Evolutionary conservation across 305 asterid genomes (phyloP), one percentile per base, ranked within the genome.

Genomic region (Rubia balearica): DNA sequence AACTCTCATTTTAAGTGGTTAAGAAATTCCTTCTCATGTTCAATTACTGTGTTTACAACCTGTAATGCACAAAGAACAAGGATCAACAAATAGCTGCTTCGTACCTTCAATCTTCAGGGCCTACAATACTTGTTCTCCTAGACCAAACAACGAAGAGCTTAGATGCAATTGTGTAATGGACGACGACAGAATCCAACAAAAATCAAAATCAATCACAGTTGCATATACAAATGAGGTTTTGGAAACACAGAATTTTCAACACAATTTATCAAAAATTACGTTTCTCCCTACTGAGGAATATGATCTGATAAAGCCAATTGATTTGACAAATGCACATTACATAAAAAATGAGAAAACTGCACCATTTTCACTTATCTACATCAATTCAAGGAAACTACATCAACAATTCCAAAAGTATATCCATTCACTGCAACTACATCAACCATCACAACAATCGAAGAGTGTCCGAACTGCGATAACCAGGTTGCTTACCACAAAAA

Each of bases 101-200:
- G n/a, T n/a, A n/a, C n/a, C n/a, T n/a, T n/a, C n/a, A n/a, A n/a
- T n/a, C n/a, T n/a, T n/a, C n/a, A n/a, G n/a, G n/a, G n/a, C n/a
- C n/a, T n/a, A n/a, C n/a, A n/a, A n/a, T n/a, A n/a, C n/a, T n/a
- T n/a, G n/a, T n/a, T n/a, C n/a, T n/a, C n/a, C n/a, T n/a, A n/a
- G n/a, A n/a, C n/a, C n/a, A n/a, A n/a, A n/a, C n/a, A n/a, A n/a
- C n/a, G n/a, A n/a, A n/a, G n/a, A n/a, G n/a, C n/a, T n/a, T n/a
- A n/a, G n/a, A n/a, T n/a, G n/a, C n/a, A n/a, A n/a, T n/a, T n/a
- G n/a, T n/a, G n/a, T n/a, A n/a, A n/a, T n/a, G n/a, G n/a, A n/a
- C n/a, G n/a, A n/a, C n/a, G n/a, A n/a, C n/a, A n/a, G n/a, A 82
- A 46, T 36, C 22, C 79, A 73, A 45, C 64, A 14, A 53, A 4